Conservation (phyloP, 1,284 basidiomycete genomes). For the Sporisorium graminicola region DNA sequence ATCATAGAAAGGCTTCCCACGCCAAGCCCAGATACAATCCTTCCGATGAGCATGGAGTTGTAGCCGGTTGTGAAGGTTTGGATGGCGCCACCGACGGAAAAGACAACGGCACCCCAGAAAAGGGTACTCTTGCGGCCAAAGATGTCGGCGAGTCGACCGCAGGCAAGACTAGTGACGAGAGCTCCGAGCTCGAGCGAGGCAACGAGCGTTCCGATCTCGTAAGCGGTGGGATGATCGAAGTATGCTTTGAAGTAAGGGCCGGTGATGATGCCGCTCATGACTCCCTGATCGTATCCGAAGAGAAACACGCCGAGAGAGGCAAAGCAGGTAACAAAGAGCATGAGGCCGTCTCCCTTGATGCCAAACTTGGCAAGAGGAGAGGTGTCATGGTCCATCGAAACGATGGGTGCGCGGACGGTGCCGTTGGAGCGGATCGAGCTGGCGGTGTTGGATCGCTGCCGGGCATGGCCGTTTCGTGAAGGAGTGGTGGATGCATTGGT, state of each 20-base stretch:
- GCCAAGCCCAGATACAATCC: constrained; percentile 89
- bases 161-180: constrained; percentile 81
- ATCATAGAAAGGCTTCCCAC: constrained; percentile 90
- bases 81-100: constrained; percentile 87
- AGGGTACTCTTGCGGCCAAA: constrained; percentile 89
- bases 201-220: constrained; percentile 78
- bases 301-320: constrained; percentile 89
- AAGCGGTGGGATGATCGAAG: constrained; percentile 75
- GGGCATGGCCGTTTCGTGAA: constrained; percentile 20
- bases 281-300: constrained; percentile 73
- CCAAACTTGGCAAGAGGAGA: constrained; percentile 60
- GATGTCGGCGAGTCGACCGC: constrained; percentile 86
- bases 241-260: constrained; percentile 85
- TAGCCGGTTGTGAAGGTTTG: constrained; percentile 90
- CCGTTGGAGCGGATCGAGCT: constrained; percentile 36
- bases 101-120: constrained; percentile 86
- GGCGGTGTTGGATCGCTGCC: constrained; percentile 31
- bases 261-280: constrained; percentile 82
- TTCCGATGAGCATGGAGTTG: constrained; percentile 85
- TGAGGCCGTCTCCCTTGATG: constrained; percentile 62
- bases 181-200: constrained; percentile 90
- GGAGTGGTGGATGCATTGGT: constrained; percentile 18
- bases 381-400: constrained; percentile 48
- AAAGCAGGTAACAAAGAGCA: constrained; percentile 75
- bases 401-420: constrained; percentile 33